A percentile compares a stretch with the other conserved stretches of the same genome.
Evolutionary conservation across 129 eudicot genomes (phyloP).

Genomic region (Cynara cardunculus): DNA sequence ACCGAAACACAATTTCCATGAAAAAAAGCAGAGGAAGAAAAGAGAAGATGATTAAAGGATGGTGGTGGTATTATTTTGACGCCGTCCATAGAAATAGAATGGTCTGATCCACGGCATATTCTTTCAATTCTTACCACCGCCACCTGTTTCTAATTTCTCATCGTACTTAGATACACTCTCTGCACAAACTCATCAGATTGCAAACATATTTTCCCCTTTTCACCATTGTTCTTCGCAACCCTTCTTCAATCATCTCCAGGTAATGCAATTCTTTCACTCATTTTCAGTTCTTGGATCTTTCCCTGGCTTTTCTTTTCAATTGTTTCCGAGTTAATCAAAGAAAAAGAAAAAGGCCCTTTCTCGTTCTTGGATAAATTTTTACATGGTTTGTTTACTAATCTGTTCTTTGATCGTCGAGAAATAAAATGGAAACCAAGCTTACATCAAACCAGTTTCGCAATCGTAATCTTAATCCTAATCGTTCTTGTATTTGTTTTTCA

Average conservation of each 20-base stretch:
- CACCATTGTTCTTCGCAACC: slow-evolving; percentile 8
- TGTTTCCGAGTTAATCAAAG: neutral
- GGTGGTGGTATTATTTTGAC: slow-evolving; percentile 8
- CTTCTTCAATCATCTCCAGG: slow-evolving; percentile 22
- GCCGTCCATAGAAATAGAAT: slow-evolving; percentile 28
- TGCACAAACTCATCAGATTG: neutral
- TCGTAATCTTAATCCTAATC: neutral
- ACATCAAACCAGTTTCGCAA: slow-evolving; percentile 1
- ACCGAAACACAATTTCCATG: too few species aligned
- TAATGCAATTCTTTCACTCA: slow-evolving; percentile 5
- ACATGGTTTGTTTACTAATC: neutral
- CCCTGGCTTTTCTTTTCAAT: neutral
- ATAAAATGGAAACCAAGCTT: neutral
- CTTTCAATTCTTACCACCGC: slow-evolving; percentile 3
- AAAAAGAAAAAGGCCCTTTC: neutral
- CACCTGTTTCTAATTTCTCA: slow-evolving; percentile 11
- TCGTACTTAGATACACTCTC: neutral
- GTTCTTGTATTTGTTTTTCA: neutral
- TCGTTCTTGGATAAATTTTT: neutral
- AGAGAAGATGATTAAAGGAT: neutral
- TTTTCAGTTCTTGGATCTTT: slow-evolving; percentile 11
- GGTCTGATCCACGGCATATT: slow-evolving; percentile 31
- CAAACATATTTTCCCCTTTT: neutral
- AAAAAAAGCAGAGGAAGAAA: neutral
- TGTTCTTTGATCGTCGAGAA: neutral